Evolutionary conservation across 2,329 filamentous ascomycete genomes (phyloP).

Genomic region (Colletotrichum magnum): DNA sequence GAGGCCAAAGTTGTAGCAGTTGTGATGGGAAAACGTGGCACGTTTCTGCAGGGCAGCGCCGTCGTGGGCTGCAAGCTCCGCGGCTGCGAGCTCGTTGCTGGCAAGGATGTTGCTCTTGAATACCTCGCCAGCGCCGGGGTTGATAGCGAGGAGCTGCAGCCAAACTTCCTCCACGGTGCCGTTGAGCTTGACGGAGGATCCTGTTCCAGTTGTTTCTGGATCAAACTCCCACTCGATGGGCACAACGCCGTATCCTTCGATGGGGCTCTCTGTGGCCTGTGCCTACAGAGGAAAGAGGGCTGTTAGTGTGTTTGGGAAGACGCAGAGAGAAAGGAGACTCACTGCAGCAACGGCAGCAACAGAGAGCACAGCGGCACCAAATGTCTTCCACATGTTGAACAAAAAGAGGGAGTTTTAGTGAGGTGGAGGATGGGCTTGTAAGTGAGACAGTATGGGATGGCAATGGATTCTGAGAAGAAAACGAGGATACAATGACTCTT

Average conservation of each 20-base stretch:
- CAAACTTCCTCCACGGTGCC: background rate
- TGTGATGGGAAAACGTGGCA: background rate
- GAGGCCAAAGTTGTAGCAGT: background rate
- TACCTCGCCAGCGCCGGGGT: background rate
- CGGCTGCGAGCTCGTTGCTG: background rate
- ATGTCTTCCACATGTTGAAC: background rate
- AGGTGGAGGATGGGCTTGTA: background rate
- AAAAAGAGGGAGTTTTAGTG: background rate
- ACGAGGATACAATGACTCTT: background rate
- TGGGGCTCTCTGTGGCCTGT: background rate
- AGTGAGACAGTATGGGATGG: background rate
- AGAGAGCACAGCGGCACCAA: background rate
- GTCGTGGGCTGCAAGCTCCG: background rate
- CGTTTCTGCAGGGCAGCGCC: background rate
- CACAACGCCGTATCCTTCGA: background rate
- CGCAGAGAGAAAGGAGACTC: background rate
- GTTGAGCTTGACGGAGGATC: background rate
- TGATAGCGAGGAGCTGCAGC: background rate
- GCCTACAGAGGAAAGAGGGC: background rate
- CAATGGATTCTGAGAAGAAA: background rate
- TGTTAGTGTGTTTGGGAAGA: background rate
- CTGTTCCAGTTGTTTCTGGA: background rate
- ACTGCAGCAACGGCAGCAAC: background rate
- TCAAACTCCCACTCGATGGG: background rate
- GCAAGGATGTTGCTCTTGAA: background rate